phyloP scores from a whole-genome alignment of 768 basidiomycete genomes.

The Pleurotus pulmonarius region DNA sequence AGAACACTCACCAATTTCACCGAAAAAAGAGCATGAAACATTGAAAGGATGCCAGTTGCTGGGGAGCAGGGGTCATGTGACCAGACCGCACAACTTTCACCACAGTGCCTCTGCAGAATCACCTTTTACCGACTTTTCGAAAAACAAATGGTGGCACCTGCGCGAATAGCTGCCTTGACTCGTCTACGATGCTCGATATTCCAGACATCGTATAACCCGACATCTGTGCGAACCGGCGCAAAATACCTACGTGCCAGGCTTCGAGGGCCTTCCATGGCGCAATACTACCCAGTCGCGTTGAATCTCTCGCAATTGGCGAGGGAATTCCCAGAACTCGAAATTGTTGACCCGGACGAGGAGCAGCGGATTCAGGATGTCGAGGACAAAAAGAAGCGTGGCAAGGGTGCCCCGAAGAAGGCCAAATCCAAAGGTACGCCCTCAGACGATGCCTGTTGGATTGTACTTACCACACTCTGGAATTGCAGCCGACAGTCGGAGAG shows the following conservation, averaged over 20 bases:
- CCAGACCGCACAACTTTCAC: neutral
- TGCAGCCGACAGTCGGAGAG: slow-evolving; percentile 51
- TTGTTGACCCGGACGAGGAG: slow-evolving; percentile 65
- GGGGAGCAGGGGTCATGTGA: no score
- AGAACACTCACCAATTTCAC: no score
- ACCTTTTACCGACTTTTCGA: neutral
- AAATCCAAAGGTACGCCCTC: slow-evolving; percentile 50
- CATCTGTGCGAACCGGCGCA: slow-evolving; percentile 76
- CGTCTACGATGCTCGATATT: slow-evolving; percentile 73
- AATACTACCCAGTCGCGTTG: slow-evolving; percentile 73
- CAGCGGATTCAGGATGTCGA: slow-evolving; percentile 67
- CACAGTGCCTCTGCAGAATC: no score
- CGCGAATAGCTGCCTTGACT: slow-evolving; percentile 57
- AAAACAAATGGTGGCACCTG: slow-evolving; percentile 27
- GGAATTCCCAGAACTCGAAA: slow-evolving; percentile 50
- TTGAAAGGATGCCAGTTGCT: no score
- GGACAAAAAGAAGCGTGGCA: slow-evolving; percentile 69
- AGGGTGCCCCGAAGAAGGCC: slow-evolving; percentile 81
- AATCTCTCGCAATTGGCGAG: slow-evolving; percentile 49
- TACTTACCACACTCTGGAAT: neutral
- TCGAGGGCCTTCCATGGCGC: slow-evolving; percentile 80
- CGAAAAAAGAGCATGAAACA: no score
- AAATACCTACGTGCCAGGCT: slow-evolving; percentile 86
- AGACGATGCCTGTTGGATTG: slow-evolving; percentile 16
- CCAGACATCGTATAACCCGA: slow-evolving; percentile 86